These are phyloP conservation scores for Imleria badia DNA, from an alignment of 768 basidiomycete genomes.

Conservation along the genomic window DNA sequence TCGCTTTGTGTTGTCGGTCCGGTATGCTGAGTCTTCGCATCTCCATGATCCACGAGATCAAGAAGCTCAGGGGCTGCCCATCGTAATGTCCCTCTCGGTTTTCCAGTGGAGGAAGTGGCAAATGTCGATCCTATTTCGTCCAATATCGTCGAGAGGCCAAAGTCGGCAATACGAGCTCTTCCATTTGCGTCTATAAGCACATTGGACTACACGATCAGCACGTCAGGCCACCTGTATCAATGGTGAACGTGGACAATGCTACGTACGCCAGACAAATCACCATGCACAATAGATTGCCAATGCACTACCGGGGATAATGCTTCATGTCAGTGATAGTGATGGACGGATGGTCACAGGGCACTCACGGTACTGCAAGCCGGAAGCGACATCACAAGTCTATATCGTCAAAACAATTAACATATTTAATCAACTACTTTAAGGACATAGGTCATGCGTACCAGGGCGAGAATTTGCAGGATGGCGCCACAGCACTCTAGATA, in stretches of 20 bases:
- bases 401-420: not conserved
- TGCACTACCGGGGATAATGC: not conserved
- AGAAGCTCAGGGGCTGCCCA: slow-evolving; percentile 46
- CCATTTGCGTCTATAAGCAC: not conserved
- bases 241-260: not conserved
- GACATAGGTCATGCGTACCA: not conserved
- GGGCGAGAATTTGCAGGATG: not conserved
- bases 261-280: slow-evolving; percentile 1
- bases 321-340: not conserved
- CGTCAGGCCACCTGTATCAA: not conserved
- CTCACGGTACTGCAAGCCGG: not conserved
- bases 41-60: slow-evolving; percentile 16
- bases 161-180: not conserved
- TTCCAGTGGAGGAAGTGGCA: not conserved
- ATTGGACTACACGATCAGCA: not conserved
- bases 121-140: not conserved
- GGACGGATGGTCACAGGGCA: not conserved
- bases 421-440: too few relatives aligned
- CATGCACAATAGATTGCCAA: not conserved
- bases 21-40: not conserved
- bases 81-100: slow-evolving; percentile 25
- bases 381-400: not conserved
- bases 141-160: not conserved
- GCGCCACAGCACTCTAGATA: not conserved
- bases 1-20: slow-evolving; percentile 1